Base-by-base conservation (phyloP, 2,329 filamentous ascomycete genomes). In the Exserohilum turcica region DNA sequence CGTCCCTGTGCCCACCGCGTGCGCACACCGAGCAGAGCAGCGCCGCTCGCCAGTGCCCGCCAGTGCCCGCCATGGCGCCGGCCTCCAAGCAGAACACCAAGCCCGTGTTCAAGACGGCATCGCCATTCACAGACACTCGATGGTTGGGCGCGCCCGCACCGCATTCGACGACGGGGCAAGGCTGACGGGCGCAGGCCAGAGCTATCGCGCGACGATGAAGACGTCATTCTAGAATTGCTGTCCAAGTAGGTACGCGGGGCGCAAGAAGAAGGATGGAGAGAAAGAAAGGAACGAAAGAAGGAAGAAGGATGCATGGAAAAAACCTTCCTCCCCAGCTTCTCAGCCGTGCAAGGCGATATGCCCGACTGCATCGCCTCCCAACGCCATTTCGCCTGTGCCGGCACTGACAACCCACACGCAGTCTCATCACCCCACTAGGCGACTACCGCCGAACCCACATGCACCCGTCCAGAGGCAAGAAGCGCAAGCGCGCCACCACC, bases 211-310 rank as follows among this genome's bases (percentile, higher is more conserved):
- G 76, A 84, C 43, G 79, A 89, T 46, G 86, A 89, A 70, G 81
- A 86, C 45, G 78, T 80, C 3, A 86, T 90, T 32, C 68, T 90
- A 8, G 86, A 89, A 57, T 77, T 91, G 43, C 77, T 90, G 5
- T 88, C 84, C 82, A 82, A 78, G 87, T 89, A 79, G 63, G 77
- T 73, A 56, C 42, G 57, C 55, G 45, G 37, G 28, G 38, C 15
- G 24, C 38, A 7, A 24, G 21, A 35, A 24, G 36, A 15, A 43
- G 18, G n/a, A n/a, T n/a, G n/a, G n/a, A n/a, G n/a, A n/a, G n/a
- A n/a, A n/a, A n/a, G n/a, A n/a, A n/a, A n/a, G n/a, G n/a, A n/a
- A n/a, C n/a, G n/a, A n/a, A n/a, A n/a, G n/a, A n/a, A n/a, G n/a
- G n/a, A n/a, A n/a, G n/a, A n/a, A n/a, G n/a, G n/a, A n/a, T n/a